Conservation (phyloP, 2,329 filamentous ascomycete species). For the Daldinia sp. region DNA sequence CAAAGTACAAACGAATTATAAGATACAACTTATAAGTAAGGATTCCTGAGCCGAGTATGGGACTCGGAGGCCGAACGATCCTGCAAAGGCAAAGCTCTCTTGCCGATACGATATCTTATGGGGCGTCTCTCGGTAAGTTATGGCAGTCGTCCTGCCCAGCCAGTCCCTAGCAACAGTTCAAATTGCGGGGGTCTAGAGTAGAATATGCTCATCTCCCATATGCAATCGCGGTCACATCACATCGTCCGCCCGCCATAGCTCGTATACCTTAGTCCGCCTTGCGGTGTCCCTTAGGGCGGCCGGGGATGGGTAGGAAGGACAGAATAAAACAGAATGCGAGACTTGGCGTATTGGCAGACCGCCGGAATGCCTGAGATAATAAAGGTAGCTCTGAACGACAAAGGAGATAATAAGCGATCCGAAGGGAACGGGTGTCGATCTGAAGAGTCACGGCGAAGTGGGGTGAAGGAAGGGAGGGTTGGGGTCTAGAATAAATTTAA, state of each 20-base stretch:
- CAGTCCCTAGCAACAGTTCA: background rate
- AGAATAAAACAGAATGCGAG: background rate
- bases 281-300: background rate
- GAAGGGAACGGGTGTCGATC: background rate
- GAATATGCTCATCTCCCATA: background rate
- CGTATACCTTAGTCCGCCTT: background rate
- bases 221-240: background rate
- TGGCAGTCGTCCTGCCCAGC: background rate
- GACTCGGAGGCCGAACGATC: conserved; percentile 31
- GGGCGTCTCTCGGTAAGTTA: conserved; percentile 10
- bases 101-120: conserved; percentile 10
- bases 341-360: background rate
- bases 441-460: background rate
- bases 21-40: background rate
- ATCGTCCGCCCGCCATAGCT: background rate
- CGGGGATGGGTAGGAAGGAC: background rate
- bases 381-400: background rate
- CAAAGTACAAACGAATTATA: background rate
- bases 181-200: background rate
- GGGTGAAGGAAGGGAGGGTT: background rate
- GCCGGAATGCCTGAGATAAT: background rate
- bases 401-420: background rate
- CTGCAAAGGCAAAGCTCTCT: conserved; percentile 30
- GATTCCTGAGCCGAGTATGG: conserved; percentile 10
- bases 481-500: conserved; percentile 19